Conservation (phyloP, 192 early-diverging fungal species). For the Coemansia pectinata region DNA sequence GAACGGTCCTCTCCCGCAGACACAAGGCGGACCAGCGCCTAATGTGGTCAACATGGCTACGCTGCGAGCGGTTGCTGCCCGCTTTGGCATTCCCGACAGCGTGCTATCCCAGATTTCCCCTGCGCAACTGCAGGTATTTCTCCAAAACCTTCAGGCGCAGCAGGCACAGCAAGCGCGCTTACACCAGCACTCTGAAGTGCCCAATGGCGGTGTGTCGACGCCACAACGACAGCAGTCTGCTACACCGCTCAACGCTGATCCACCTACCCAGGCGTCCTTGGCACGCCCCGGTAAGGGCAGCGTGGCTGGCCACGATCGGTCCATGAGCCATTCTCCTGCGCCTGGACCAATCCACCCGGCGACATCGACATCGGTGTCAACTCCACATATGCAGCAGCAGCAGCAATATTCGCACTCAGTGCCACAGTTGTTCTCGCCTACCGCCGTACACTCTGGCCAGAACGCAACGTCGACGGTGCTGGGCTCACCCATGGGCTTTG, state of each 20-base stretch:
- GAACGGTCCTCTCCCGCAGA: neutral
- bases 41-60: conserved; percentile 13
- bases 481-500: conserved; percentile 27
- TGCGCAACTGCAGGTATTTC: conserved; percentile 31
- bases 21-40: neutral
- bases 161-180: conserved; percentile 20
- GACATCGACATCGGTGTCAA: neutral
- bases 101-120: conserved; percentile 24
- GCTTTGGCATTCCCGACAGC: conserved; percentile 27
- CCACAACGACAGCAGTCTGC: conserved; percentile 32
- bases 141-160: conserved; percentile 39
- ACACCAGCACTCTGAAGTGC: conserved; percentile 6
- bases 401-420: neutral
- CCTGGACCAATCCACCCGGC: conserved; percentile 13
- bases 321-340: conserved; percentile 43
- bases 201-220: conserved; percentile 11
- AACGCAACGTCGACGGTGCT: conserved; percentile 1
- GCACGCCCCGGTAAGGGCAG: conserved; percentile 28
- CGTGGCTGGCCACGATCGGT: conserved; percentile 21
- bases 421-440: conserved; percentile 31
- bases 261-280: neutral
- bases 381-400: neutral
- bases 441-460: conserved; percentile 23
- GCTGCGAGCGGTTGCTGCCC: conserved; percentile 37
- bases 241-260: conserved; percentile 8